Evolutionary conservation across 2,329 filamentous ascomycete genomes (phyloP).

Genomic region (Xylaria sp.): DNA sequence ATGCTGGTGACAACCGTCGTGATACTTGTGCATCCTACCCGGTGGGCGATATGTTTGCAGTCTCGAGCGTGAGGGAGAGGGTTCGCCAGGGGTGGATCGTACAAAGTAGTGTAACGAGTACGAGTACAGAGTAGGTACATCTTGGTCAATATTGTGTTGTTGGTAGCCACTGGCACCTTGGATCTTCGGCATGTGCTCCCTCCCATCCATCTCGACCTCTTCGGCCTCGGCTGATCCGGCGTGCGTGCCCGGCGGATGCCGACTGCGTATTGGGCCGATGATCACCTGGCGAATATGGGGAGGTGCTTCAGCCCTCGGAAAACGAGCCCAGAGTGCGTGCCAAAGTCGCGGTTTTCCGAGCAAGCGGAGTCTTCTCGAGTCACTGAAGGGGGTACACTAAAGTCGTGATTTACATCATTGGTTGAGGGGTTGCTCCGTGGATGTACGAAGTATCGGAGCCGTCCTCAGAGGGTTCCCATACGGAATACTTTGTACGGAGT

Average conservation of each 20-base stretch:
- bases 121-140: neutral
- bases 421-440: too few species aligned
- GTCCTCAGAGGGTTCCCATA: neutral
- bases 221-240: conserved; percentile 15
- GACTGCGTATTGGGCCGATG: conserved; percentile 13
- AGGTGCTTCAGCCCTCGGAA: neutral
- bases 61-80: too few species aligned
- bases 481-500: neutral
- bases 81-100: neutral
- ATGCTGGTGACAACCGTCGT: too few species aligned
- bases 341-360: too few species aligned
- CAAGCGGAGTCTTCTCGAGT: too few species aligned
- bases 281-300: conserved; percentile 2
- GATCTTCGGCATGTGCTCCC: neutral
- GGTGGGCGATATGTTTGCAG: too few species aligned
- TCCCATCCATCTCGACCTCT: neutral
- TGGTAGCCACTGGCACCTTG: neutral
- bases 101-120: neutral
- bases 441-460: too few species aligned
- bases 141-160: conserved; percentile 4
- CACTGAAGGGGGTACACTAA: too few species aligned
- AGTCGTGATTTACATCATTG: too few species aligned
- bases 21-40: too few species aligned
- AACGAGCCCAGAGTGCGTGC: neutral
- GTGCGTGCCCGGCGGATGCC: conserved; percentile 27